Evolutionary conservation across 2,329 filamentous ascomycete genomes (phyloP).

Genomic region (Colletotrichum australisinense): DNA sequence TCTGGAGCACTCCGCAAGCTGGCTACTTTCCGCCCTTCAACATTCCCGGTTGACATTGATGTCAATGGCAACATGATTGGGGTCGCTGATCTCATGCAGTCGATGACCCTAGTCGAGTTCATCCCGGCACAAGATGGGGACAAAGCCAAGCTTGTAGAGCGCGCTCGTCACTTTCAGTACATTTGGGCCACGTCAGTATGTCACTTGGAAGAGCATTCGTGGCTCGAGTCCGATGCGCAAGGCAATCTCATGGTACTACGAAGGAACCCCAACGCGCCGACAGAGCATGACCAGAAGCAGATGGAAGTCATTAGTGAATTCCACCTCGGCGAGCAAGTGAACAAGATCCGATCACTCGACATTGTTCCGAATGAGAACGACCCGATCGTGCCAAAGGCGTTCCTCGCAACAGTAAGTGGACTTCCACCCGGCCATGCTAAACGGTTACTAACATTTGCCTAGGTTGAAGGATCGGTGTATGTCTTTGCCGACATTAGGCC

Average conservation of each 20-base stretch:
- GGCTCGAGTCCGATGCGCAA: conserved; percentile 86
- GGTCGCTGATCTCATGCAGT: conserved; percentile 95
- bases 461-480: conserved; percentile 93
- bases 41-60: conserved; percentile 84
- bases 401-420: conserved; percentile 83
- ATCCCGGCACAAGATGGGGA: conserved; percentile 65
- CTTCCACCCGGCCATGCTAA: no score
- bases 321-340: conserved; percentile 92
- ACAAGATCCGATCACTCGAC: conserved; percentile 81
- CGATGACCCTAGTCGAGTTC: conserved; percentile 82
- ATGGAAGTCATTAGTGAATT: conserved; percentile 84
- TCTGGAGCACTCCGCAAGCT: conserved; percentile 73
- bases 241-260: conserved; percentile 88
- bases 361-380: conserved; percentile 73
- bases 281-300: conserved; percentile 76
- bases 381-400: conserved; percentile 82
- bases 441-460: conserved; percentile 36
- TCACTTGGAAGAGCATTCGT: conserved; percentile 77
- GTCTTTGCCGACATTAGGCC: conserved; percentile 85
- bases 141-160: conserved; percentile 75
- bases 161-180: conserved; percentile 83
- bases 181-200: conserved; percentile 85
- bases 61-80: conserved; percentile 81
- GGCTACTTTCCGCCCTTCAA: conserved; percentile 83
- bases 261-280: conserved; percentile 78